Conservation (phyloP, 208 protist species). For the Trypanosoma rangeli region DNA sequence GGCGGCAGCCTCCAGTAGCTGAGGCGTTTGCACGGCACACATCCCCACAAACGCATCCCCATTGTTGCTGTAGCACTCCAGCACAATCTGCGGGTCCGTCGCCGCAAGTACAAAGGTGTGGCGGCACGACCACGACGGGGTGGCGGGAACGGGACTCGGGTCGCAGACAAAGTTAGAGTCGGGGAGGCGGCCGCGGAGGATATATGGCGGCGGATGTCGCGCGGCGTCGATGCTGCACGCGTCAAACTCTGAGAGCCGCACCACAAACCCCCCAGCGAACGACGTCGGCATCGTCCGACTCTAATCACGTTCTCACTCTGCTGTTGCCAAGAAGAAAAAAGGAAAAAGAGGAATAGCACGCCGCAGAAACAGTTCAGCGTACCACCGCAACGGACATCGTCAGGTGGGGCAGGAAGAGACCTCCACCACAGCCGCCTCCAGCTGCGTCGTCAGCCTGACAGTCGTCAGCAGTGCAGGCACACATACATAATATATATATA, state of each 20-base stretch:
- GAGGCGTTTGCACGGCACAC: neutral
- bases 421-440: conserved; percentile 4
- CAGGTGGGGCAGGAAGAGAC: too few relatives aligned
- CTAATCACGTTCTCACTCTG: neutral
- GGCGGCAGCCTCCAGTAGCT: neutral
- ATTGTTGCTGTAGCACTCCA: conserved; percentile 18
- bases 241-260: conserved; percentile 14
- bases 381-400: too few relatives aligned
- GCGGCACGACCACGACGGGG: conserved; percentile 5
- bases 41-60: conserved; percentile 11
- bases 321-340: neutral
- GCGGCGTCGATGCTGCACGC: conserved; percentile 10
- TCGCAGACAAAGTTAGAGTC: conserved; percentile 3
- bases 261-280: conserved; percentile 6
- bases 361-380: neutral
- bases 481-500: conserved; percentile 10
- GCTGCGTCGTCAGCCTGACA: too few relatives aligned
- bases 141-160: neutral
- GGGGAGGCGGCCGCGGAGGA: conserved; percentile 12
- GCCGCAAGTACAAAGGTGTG: conserved; percentile 3
- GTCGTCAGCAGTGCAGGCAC: too few relatives aligned
- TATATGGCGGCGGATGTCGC: conserved; percentile 19
- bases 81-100: conserved; percentile 2
- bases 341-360: neutral
- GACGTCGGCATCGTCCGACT: neutral